Evolutionary conservation across 257 asterid species (phyloP).

Genomic region (Solanum ossicruentum): DNA sequence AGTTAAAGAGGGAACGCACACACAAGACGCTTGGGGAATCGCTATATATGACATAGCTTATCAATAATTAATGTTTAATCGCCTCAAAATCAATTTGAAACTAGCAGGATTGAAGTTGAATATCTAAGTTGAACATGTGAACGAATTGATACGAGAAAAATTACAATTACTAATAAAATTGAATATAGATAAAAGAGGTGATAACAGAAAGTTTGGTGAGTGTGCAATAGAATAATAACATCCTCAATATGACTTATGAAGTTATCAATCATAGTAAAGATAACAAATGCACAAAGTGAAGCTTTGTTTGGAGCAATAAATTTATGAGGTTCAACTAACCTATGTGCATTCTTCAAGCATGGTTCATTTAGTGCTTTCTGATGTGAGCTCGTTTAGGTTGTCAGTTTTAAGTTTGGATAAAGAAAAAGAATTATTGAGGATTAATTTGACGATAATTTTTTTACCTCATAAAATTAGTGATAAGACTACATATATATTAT

Average conservation of each 20-base stretch:
- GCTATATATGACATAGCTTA: neutral
- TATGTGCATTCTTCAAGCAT: neutral
- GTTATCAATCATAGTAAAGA: neutral
- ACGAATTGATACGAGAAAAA: neutral
- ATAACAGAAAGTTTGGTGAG: neutral
- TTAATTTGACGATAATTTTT: too few species aligned
- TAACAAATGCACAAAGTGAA: neutral
- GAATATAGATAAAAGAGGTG: neutral
- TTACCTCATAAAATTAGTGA: neutral
- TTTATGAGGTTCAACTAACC: neutral
- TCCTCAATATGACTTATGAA: neutral
- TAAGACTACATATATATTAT: neutral
- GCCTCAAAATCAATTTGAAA: neutral
- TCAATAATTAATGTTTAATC: too few species aligned
- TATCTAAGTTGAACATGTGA: neutral
- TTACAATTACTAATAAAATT: neutral
- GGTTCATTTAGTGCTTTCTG: neutral
- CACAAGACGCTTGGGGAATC: neutral
- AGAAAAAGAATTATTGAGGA: too few species aligned
- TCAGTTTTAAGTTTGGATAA: too few species aligned
- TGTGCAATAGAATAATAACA: neutral
- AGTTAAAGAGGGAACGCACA: neutral
- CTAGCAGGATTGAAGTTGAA: neutral
- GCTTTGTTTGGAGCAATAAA: neutral
- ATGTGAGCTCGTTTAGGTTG: fast-evolving